Percentiles rank a stretch among this genome's conserved stretches.
These are phyloP conservation scores for Cercospora zeae-maydis DNA, from an alignment of 2,329 filamentous ascomycete species.

Conservation along the genomic window DNA sequence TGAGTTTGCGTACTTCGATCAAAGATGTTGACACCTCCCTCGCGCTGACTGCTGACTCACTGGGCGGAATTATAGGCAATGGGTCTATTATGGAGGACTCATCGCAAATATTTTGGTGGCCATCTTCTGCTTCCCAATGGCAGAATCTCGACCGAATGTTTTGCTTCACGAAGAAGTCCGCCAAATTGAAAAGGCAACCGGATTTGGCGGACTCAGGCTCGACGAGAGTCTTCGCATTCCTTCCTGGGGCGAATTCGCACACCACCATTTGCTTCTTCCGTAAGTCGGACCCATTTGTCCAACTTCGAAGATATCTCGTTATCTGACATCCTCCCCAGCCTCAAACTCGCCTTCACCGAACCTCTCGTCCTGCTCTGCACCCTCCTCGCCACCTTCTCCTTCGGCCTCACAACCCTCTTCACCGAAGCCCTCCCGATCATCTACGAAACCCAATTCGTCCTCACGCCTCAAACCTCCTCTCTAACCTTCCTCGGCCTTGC, in stretches of 20 bases:
- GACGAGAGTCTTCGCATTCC: conserved; percentile 41
- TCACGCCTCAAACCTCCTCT: conserved; percentile 45
- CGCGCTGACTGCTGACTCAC: not conserved
- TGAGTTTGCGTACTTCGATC: conserved; percentile 5
- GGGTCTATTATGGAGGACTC: conserved; percentile 46
- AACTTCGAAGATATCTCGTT: no score
- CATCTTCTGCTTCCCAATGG: conserved; percentile 39
- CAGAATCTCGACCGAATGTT: conserved; percentile 46
- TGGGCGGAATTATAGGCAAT: conserved; percentile 38
- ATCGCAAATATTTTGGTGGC: conserved; percentile 39
- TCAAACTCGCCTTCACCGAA: conserved; percentile 44
- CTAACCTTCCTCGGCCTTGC: conserved; percentile 58
- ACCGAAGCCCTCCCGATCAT: conserved; percentile 44
- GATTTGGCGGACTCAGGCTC: conserved; percentile 28
- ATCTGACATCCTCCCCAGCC: not conserved
- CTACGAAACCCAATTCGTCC: conserved; percentile 36
- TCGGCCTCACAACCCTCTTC: conserved; percentile 49
- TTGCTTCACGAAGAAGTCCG: conserved; percentile 40
- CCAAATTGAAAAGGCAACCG: conserved; percentile 30
- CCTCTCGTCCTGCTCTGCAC: conserved; percentile 47
- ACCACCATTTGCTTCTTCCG: conserved; percentile 5
- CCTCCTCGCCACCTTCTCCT: conserved; percentile 41
- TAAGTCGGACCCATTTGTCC: not conserved
- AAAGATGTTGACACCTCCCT: not conserved
- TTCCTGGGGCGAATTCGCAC: conserved; percentile 36